These are phyloP conservation scores for Yamadazyma songkhlaensis DNA, from an alignment of 1,139 yeast genomes.

Conservation along the genomic window DNA sequence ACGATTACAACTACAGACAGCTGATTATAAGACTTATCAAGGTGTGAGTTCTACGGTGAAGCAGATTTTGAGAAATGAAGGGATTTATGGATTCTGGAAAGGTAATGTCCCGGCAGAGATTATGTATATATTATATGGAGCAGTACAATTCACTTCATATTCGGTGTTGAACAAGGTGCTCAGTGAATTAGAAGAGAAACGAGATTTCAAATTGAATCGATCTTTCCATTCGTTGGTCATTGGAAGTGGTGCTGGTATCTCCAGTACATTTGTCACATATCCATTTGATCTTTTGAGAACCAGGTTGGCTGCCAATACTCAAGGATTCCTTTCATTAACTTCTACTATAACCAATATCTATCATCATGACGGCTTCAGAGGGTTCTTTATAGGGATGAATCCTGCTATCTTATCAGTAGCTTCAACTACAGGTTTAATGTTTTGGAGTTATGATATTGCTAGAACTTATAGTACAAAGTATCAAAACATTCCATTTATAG, in stretches of 20 bases:
- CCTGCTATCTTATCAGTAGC: constrained; percentile 67
- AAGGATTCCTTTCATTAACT: constrained; percentile 45
- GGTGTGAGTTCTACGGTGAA: constrained; percentile 10
- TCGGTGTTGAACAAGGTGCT: constrained; percentile 49
- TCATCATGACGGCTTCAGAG: constrained; percentile 48
- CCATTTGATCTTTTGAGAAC: constrained; percentile 90
- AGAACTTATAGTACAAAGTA: constrained; percentile 26
- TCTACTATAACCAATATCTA: constrained; percentile 43
- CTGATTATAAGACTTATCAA: constrained; percentile 11
- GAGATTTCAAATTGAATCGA: constrained; percentile 25
- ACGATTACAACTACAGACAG: constrained; percentile 60
- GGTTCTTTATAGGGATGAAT: constrained; percentile 61
- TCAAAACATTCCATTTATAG: constrained; percentile 44
- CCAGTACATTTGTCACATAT: constrained; percentile 72
- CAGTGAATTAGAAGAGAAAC: constrained; percentile 23
- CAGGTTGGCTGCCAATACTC: constrained; percentile 59
- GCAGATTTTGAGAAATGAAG: constrained; percentile 32
- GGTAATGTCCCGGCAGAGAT: constrained; percentile 92
- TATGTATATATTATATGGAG: constrained; percentile 83
- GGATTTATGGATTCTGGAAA: constrained; percentile 71
- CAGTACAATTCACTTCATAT: constrained; percentile 76
- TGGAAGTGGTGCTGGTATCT: constrained; percentile 76
- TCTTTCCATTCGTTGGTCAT: constrained; percentile 54
- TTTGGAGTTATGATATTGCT: constrained; percentile 59
- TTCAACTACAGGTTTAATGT: constrained; percentile 65